Evolutionary conservation across 2,329 filamentous ascomycete genomes (phyloP).

Genomic region (Aspergillus candidus): DNA sequence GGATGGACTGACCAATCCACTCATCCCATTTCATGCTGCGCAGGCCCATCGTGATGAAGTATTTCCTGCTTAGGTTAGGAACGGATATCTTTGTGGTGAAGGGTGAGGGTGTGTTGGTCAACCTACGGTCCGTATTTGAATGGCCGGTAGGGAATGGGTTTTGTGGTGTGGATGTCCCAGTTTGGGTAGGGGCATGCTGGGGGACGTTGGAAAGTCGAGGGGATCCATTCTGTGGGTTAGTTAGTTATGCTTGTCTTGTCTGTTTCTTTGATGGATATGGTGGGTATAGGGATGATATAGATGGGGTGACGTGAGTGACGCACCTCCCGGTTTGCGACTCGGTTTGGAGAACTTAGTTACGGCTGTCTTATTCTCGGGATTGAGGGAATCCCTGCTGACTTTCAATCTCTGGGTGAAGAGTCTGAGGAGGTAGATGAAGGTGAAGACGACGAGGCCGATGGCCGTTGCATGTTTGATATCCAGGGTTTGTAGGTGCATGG

Average conservation of each 20-base stretch:
- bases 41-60: conserved; percentile 71
- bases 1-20: conserved; percentile 54
- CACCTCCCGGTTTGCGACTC: too few species aligned
- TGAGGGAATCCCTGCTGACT: too few species aligned
- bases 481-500: too few species aligned
- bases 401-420: too few species aligned
- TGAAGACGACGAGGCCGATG: conserved; percentile 24
- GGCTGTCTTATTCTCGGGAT: too few species aligned
- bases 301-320: conserved; percentile 1
- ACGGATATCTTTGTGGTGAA: too few species aligned
- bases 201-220: conserved; percentile 55
- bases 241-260: neutral
- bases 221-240: conserved; percentile 46
- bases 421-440: conserved; percentile 24
- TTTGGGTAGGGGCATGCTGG: conserved; percentile 56
- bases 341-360: too few species aligned
- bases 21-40: conserved; percentile 64
- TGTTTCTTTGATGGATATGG: conserved; percentile 22
- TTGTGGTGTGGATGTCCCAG: conserved; percentile 64
- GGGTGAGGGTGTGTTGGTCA: neutral
- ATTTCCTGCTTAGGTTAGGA: conserved; percentile 44
- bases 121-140: conserved; percentile 65
- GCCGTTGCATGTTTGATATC: conserved; percentile 20
- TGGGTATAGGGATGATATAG: neutral
- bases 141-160: conserved; percentile 69